Evolutionary conservation across 129 eudicot species (phyloP), one percentile per base, ranked within the genome.

Genomic region (Saposhnikovia divaricata): DNA sequence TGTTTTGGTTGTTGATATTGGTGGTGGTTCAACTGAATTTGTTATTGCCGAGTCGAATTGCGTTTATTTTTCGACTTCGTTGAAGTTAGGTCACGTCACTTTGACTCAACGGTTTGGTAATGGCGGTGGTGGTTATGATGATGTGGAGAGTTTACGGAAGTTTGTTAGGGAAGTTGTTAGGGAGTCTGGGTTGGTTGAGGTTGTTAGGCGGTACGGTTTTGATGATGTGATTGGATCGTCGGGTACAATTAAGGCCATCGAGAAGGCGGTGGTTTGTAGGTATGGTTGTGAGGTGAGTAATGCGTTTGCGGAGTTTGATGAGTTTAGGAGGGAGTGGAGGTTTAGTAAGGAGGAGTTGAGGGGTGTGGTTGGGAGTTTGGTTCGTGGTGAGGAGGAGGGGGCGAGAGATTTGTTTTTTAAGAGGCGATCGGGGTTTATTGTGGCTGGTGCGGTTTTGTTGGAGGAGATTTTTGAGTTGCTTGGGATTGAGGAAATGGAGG

Each of bases 1-100:
- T 8, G 90, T 91, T 9, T 88, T 93, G 11, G 82, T 86, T 0
- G 59, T 93, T 7, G 98, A 93, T 77, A 93, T 93, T 2, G 98
- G 98, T 4, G 97, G 98, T 12, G 98, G 98, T 31, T 93, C 98
- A 1, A 91, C 96, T 31, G 98, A 93, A 57, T 93, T 93, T 38
- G 90, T 86, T 0, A 44, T 93, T 4, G 98, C 93, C 25, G 25
- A 69, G 8, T 31, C 77, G 19, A 93, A 94, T n/a, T 19, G 75
- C 13, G 90, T 91, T 9, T 57, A 84, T 45, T 83, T 80, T 25
- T 87, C 89, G 3, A 75, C 75, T 68, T 91, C 97, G 0, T 75
- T 93, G 81, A 89, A 85, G 7, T 66, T 91, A 80, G 98, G 98
- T 25, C 97, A 91, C 53, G 93, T 93, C 0, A 89, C 88, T 18